Conservation (phyloP, 2,329 filamentous ascomycete species). For the Xylaria sp. region DNA sequence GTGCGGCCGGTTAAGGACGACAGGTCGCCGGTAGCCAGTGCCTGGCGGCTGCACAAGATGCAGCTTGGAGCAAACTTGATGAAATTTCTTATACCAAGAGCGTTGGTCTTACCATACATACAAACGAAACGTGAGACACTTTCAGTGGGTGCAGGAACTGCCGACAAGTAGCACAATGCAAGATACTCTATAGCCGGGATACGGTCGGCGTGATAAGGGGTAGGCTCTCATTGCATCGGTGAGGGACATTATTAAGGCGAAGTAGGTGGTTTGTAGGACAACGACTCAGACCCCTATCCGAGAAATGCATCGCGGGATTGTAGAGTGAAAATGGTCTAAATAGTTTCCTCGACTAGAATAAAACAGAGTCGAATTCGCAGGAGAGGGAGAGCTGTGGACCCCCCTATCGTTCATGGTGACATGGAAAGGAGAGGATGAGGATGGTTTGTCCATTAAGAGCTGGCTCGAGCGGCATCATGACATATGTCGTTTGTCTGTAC, state of each 20-base stretch:
- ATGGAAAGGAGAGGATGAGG: slow-evolving; percentile 12
- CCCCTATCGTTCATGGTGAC: slow-evolving; percentile 17
- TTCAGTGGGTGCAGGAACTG: slow-evolving; percentile 40
- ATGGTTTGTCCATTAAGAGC: slow-evolving; percentile 18
- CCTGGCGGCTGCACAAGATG: slow-evolving; percentile 34
- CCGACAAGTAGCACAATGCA: slow-evolving; percentile 26
- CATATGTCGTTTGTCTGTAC: slow-evolving; percentile 29
- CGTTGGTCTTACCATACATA: slow-evolving; percentile 44
- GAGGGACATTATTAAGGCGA: slow-evolving; percentile 8
- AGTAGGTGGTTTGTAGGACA: slow-evolving; percentile 15
- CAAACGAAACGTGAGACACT: slow-evolving; percentile 49
- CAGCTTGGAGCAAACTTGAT: slow-evolving; percentile 34
- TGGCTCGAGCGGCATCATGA: slow-evolving; percentile 23
- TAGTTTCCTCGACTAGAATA: neutral
- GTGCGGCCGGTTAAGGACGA: slow-evolving; percentile 31
- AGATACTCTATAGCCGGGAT: slow-evolving; percentile 21
- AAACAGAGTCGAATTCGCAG: neutral
- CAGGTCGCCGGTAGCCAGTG: slow-evolving; percentile 29
- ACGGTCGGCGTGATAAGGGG: neutral
- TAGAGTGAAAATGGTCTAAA: neutral
- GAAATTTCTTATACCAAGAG: slow-evolving; percentile 41
- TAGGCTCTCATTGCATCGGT: neutral
- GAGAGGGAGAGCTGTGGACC: slow-evolving; percentile 1
- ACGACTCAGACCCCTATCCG: slow-evolving; percentile 19
- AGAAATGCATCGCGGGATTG: slow-evolving; percentile 12